Conservation (phyloP, 495 filamentous ascomycete species). For the Aspergillus avenaceus region DNA sequence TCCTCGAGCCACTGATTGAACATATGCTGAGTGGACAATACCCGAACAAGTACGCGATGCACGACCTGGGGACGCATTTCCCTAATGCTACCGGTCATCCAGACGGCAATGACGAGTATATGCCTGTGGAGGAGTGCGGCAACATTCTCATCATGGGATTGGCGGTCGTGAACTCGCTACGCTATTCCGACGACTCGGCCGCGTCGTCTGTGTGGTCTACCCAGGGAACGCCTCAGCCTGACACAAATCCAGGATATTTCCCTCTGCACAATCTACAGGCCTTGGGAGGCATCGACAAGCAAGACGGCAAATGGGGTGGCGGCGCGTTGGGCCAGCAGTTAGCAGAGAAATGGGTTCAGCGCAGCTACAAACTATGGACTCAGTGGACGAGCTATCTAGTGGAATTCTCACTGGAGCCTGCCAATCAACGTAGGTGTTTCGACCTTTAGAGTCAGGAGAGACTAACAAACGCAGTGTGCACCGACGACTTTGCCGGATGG, state of each 20-base stretch:
- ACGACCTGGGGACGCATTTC: slow-evolving; percentile 85
- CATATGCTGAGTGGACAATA: slow-evolving; percentile 91
- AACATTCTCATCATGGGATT: slow-evolving; percentile 96
- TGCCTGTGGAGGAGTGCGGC: slow-evolving; percentile 96
- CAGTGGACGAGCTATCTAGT: slow-evolving; percentile 93
- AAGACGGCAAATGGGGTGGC: slow-evolving; percentile 53
- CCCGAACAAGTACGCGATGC: slow-evolving; percentile 87
- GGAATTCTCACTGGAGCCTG: slow-evolving; percentile 78
- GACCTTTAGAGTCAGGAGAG: not conserved
- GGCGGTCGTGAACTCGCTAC: slow-evolving; percentile 75
- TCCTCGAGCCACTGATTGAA: slow-evolving; percentile 86
- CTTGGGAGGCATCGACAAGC: slow-evolving; percentile 39
- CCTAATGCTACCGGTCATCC: slow-evolving; percentile 89
- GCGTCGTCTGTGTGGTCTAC: slow-evolving; percentile 49
- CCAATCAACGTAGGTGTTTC: slow-evolving; percentile 64
- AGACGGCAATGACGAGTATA: slow-evolving; percentile 88
- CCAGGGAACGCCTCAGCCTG: slow-evolving; percentile 20
- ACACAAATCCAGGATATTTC: slow-evolving; percentile 30
- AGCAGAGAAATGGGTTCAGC: slow-evolving; percentile 54
- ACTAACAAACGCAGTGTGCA: slow-evolving; percentile 51
- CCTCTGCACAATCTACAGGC: slow-evolving; percentile 39
- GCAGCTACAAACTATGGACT: slow-evolving; percentile 77
- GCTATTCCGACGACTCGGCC: slow-evolving; percentile 57
- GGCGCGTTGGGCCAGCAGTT: slow-evolving; percentile 39
- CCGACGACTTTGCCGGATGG: slow-evolving; percentile 95